A percentile compares a stretch with the other conserved stretches of the same genome.
Conservation (phyloP, 1,139 yeast genomes). For the Sugiyamaella japonica region DNA sequence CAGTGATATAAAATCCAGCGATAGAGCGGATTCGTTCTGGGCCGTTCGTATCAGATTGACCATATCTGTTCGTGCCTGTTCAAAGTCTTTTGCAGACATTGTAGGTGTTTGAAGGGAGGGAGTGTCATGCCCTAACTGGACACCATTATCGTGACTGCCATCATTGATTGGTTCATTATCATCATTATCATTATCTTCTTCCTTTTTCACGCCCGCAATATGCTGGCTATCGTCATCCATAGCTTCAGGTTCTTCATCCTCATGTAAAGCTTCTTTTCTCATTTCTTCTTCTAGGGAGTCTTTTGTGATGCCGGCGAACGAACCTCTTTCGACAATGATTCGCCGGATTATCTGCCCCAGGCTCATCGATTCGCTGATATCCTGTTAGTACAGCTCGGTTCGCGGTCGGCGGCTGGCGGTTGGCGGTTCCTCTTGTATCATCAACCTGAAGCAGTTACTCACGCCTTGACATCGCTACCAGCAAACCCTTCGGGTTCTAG, state of each 20-base stretch:
- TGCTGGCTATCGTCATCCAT: constrained; percentile 18
- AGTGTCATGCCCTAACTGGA: no score
- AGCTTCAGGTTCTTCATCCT: constrained; percentile 24
- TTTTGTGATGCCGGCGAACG: constrained; percentile 56
- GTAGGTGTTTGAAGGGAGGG: background rate
- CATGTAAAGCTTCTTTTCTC: constrained; percentile 27
- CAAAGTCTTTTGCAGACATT: constrained; percentile 42
- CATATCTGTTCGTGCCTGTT: constrained; percentile 57
- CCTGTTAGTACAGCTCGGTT: background rate
- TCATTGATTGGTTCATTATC: constrained; percentile 17
- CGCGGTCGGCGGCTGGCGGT: no score
- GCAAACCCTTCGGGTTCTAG: constrained; percentile 3
- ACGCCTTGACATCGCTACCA: constrained; percentile 1
- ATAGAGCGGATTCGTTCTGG: constrained; percentile 82
- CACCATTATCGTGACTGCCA: constrained; percentile 20
- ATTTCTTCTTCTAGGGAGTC: constrained; percentile 53
- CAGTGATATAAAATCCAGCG: constrained; percentile 83
- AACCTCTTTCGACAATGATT: constrained; percentile 48
- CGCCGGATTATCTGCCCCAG: constrained; percentile 13
- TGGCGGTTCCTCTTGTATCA: no score
- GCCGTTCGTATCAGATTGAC: constrained; percentile 61
- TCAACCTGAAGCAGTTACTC: background rate
- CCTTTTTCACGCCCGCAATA: constrained; percentile 18
- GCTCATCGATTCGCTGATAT: background rate
- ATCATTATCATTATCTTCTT: constrained; percentile 23